Evolutionary conservation across 2,329 filamentous ascomycete species (phyloP).

Genomic region (Dactylonectria macrodidyma): DNA sequence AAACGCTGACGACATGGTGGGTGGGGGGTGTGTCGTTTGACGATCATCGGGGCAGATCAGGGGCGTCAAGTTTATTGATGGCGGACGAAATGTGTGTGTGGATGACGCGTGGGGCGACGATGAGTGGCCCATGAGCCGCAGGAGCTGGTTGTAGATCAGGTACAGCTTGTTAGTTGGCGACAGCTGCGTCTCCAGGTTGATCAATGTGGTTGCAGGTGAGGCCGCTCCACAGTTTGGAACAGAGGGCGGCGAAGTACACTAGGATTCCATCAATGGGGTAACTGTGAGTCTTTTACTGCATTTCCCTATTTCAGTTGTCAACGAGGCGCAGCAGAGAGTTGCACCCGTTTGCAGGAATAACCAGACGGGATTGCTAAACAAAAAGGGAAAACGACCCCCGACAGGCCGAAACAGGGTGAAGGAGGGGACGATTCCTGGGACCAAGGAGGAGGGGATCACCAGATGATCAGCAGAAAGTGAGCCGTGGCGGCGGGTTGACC

Average conservation of each 20-base stretch:
- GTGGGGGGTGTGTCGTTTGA: neutral
- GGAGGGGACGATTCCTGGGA: slow-evolving; percentile 2
- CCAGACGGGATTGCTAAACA: slow-evolving; percentile 8
- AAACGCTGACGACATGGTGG: slow-evolving; percentile 21
- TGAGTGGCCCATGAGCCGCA: slow-evolving; percentile 3
- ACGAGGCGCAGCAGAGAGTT: slow-evolving; percentile 18
- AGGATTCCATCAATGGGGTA: slow-evolving; percentile 19
- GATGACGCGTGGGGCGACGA: neutral
- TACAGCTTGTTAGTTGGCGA: slow-evolving; percentile 7
- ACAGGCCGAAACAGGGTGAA: slow-evolving; percentile 23
- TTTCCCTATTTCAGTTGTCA: slow-evolving; percentile 11
- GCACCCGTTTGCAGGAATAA: neutral
- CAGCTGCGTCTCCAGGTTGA: slow-evolving; percentile 18
- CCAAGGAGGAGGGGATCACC: slow-evolving; percentile 4
- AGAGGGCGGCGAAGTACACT: slow-evolving; percentile 3
- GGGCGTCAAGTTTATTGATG: slow-evolving; percentile 10
- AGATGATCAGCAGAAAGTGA: slow-evolving; percentile 19
- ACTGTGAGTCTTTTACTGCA: neutral
- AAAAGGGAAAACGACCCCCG: slow-evolving; percentile 4
- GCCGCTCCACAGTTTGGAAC: slow-evolving; percentile 7
- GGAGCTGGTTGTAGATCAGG: neutral
- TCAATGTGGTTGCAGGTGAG: slow-evolving; percentile 13
- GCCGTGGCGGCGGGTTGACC: slow-evolving; percentile 1
- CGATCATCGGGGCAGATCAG: neutral
- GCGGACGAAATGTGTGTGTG: slow-evolving; percentile 9